Conservation (phyloP, 768 basidiomycete genomes). For the Rhodotorula diobovata region DNA sequence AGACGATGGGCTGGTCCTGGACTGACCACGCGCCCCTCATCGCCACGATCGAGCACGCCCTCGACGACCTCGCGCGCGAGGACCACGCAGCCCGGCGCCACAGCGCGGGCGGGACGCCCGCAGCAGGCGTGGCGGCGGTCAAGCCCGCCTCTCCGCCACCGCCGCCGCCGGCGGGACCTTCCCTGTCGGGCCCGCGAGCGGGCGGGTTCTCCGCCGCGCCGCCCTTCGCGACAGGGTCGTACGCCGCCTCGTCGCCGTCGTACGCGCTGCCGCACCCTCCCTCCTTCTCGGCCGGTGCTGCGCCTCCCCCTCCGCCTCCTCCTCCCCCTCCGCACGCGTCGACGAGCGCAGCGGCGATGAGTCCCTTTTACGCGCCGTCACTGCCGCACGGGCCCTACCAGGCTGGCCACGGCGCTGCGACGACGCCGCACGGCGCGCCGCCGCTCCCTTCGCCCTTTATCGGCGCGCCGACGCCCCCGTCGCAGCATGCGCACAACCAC, state of each 20-base stretch:
- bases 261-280: too few relatives aligned
- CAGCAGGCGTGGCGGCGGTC: too few relatives aligned
- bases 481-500: neutral
- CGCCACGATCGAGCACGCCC: slow-evolving; percentile 4
- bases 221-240: neutral
- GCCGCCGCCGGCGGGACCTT: neutral
- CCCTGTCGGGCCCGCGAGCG: too few relatives aligned
- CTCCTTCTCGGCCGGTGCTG: too few relatives aligned
- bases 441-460: slow-evolving; percentile 8
- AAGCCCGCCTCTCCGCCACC: neutral
- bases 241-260: neutral
- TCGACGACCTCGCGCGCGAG: slow-evolving; percentile 2
- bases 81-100: neutral
- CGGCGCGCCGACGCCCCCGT: neutral
- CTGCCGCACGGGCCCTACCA: too few relatives aligned
- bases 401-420: too few relatives aligned
- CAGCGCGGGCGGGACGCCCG: neutral
- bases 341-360: too few relatives aligned
- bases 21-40: slow-evolving; percentile 15
- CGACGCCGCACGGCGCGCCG: neutral
- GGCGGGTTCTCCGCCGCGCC: neutral
- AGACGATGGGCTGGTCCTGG: slow-evolving; percentile 37
- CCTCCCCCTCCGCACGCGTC: neutral
- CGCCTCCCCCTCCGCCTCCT: neutral
- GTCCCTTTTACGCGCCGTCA: too few relatives aligned